These are phyloP conservation scores for Candida ortonii DNA, from an alignment of 805 yeast species.

Conservation along the genomic window DNA sequence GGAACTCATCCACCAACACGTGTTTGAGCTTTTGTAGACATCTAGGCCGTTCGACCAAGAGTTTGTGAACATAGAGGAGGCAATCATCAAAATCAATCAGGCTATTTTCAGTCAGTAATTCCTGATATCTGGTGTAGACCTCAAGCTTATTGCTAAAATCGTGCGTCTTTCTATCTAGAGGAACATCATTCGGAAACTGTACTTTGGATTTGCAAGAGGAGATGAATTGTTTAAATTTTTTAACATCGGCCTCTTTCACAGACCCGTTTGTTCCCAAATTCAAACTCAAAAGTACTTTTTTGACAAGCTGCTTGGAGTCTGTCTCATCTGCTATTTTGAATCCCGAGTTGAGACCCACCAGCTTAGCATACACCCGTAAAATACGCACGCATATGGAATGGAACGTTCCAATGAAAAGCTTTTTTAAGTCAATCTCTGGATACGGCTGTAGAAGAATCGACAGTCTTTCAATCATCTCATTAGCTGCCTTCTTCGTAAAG, in stretches of 20 bases:
- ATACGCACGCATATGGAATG: constrained; percentile 75
- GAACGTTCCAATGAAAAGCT: constrained; percentile 79
- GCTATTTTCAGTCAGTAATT: constrained; percentile 38
- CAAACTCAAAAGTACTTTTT: constrained; percentile 30
- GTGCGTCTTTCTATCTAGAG: constrained; percentile 21
- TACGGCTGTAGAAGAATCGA: constrained; percentile 30
- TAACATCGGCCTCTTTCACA: constrained; percentile 37
- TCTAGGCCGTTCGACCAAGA: constrained; percentile 43
- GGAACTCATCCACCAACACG: constrained; percentile 90
- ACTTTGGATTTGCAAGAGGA: constrained; percentile 59
- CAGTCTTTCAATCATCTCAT: constrained; percentile 73
- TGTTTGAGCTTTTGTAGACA: constrained; percentile 55
- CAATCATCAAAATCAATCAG: constrained; percentile 84
- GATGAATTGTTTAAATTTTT: constrained; percentile 42
- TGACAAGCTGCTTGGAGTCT: constrained; percentile 50
- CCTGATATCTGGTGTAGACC: constrained; percentile 55
- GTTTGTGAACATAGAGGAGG: constrained; percentile 49
- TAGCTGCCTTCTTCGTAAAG: constrained; percentile 90
- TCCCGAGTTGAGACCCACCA: constrained; percentile 39
- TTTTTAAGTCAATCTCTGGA: constrained; percentile 34
- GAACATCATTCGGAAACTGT: constrained; percentile 37
- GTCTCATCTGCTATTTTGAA: constrained; percentile 63
- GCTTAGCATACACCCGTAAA: constrained; percentile 51
- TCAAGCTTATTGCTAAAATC: constrained; percentile 33
- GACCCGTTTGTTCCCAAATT: constrained; percentile 16